phyloP scores from a whole-genome alignment of 805 yeast species.

The Metschnikowia corniflorae region DNA sequence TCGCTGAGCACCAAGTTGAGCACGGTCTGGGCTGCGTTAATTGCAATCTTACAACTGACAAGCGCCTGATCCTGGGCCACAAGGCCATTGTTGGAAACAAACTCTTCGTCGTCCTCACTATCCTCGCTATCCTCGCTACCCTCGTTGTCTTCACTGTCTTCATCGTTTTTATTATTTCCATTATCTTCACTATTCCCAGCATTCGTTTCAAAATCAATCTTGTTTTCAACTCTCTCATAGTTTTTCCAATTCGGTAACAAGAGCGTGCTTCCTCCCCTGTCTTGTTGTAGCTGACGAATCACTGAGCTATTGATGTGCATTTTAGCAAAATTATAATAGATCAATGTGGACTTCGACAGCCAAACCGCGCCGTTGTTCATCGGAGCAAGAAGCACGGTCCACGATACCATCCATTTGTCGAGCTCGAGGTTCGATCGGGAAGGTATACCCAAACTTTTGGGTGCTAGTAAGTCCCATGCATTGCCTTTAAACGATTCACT shows the following conservation, averaged over 20 bases:
- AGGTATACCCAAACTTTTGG: constrained; percentile 63
- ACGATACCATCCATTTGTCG: constrained; percentile 77
- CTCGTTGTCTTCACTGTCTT: background rate
- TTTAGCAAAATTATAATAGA: constrained; percentile 71
- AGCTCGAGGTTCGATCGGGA: constrained; percentile 62
- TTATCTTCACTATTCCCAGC: constrained; percentile 18
- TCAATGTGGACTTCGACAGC: constrained; percentile 67
- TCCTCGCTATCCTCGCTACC: constrained; percentile 2
- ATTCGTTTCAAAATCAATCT: constrained; percentile 8
- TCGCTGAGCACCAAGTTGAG: constrained; percentile 57
- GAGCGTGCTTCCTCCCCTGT: constrained; percentile 16
- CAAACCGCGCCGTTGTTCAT: constrained; percentile 53
- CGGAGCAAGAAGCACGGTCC: constrained; percentile 69
- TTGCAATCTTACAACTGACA: constrained; percentile 48
- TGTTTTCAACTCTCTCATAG: constrained; percentile 1
- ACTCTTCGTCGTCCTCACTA: constrained; percentile 20
- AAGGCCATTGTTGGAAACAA: constrained; percentile 30
- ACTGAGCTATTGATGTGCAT: constrained; percentile 63
- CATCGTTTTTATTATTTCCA: constrained; percentile 9
- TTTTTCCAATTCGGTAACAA: constrained; percentile 35
- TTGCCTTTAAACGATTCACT: constrained; percentile 53
- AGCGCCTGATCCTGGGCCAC: constrained; percentile 32
- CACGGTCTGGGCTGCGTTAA: constrained; percentile 61
- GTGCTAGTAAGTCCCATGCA: constrained; percentile 59
- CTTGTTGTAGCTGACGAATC: constrained; percentile 40